Evolutionary conservation across 2,329 filamentous ascomycete species (phyloP), one percentile per base, ranked within the genome.

Genomic region (Neonectria coccinea): DNA sequence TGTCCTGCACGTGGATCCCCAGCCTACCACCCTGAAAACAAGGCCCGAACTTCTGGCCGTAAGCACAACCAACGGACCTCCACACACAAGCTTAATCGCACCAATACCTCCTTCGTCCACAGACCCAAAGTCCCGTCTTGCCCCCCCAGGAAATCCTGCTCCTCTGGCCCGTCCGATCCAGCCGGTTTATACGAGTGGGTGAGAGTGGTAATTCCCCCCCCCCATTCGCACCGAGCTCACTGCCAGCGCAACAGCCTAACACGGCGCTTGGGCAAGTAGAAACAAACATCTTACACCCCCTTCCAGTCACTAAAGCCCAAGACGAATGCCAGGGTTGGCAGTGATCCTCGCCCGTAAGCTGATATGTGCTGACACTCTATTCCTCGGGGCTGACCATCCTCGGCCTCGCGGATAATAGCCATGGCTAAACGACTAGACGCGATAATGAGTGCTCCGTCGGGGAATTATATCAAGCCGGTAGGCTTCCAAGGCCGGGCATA

Each of bases 271-370:
- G n/a, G 29, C 7, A 11, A 4, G n/a, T 18, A 20, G 22, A 33
- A 51, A 9, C 45, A 25, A 20, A 51, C n/a, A 4, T 6, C 16
- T 51, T 10, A 33, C n/a, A 18, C 9, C n/a, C 22, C 48, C 48
- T 33, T 27, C 31, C 4, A 10, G 8, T 3, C 4, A 41, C 16
- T 10, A n/a, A 5, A 33, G 50, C 25, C 10, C 41, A 12, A 22
- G 9, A 29, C 4, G 10, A 25, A 25, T n/a, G 18, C 57, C 50
- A 6, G 14, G 20, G 20, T 14, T 29, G 42, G 57, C 7, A 54
- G 42, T 41, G 57, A 60, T 60, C 22, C 50, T 53, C 51, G 50
- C 6, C 12, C n/a, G 57, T 60, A 60, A 60, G 57, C 57, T 60
- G 50, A 60, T 55, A 55, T 25, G 41, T 29, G 57, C 57, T 60